Percentiles rank a stretch among this genome's conserved stretches.
Conservation (phyloP, 2,329 filamentous ascomycete species). For the Sporothrix globosa region DNA sequence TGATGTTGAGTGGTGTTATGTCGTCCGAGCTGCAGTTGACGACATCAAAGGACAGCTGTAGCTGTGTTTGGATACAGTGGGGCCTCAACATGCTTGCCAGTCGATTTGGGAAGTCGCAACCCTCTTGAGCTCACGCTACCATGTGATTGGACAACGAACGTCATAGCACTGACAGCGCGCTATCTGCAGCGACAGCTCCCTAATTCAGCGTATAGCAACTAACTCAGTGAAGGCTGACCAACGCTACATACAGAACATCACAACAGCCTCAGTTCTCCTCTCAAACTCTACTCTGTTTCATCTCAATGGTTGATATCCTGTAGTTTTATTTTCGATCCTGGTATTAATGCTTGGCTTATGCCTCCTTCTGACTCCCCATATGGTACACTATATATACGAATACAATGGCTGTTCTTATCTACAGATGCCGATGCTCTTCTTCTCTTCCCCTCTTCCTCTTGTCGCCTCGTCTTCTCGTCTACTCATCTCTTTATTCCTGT, state of each 20-base stretch:
- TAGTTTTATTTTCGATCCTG: neutral
- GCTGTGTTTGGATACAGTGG: conserved; percentile 19
- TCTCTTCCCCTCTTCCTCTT: no score
- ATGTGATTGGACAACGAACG: conserved; percentile 16
- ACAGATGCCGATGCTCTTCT: neutral
- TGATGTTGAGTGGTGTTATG: neutral
- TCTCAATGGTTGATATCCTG: neutral
- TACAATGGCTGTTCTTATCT: neutral
- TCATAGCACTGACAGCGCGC: neutral
- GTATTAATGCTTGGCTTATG: conserved; percentile 1
- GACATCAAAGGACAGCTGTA: conserved; percentile 25
- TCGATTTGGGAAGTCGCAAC: conserved; percentile 12
- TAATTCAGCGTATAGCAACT: no score
- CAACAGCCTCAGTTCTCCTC: no score
- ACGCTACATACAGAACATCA: neutral
- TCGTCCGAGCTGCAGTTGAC: neutral
- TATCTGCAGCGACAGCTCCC: neutral
- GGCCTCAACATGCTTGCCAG: neutral
- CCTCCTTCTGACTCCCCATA: conserved; percentile 12
- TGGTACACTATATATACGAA: conserved; percentile 21
- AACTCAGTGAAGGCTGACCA: neutral
- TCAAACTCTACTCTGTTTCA: neutral
- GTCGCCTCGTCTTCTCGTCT: no score
- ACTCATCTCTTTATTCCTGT: neutral
- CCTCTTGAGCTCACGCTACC: conserved; percentile 1